Base-by-base conservation (phyloP, 306 rosid species). In the Potentilla sterilis region DNA sequence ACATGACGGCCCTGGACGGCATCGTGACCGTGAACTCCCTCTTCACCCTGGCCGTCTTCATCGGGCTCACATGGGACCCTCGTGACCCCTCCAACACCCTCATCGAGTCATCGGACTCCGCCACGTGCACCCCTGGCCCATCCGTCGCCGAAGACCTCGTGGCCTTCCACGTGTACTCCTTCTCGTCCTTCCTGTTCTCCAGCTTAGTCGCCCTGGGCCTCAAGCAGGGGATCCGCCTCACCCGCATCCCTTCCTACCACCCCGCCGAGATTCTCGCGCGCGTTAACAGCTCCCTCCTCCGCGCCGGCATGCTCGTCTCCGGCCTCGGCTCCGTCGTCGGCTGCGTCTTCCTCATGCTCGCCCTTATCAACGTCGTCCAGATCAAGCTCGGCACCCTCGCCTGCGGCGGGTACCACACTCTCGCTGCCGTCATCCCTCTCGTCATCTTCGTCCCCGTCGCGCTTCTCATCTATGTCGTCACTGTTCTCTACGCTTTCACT, bases 131-230 rank as follows among this genome's bases (percentile, higher is more conserved):
- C 5, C 87, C 97, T 15, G 78, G 85, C 38, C 66, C 89, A 51
- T 52, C 87, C 51, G 81, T 92, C 24, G 96, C 91, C 48, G 86
- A 90, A 67, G 88, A 92, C 64, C 90, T 95, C 38, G 84, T 95
- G 5, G 57, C 97, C 75, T 95, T 92, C 85, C 98, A 95, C 37
- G 97, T 92, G 52, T 95, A 87, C 93, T 90, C 98, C 49, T 95
- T 95, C 93, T 90, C 97, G 85, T 95, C 91, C 77, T 95, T 95
- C 86, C 97, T 95, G 86, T 92, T 95, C 91, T 95, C 97, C 67
- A 95, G 97, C 87, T 94, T 95, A 55, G 34, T 95, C 70, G 98
- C 98, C 18, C 76, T 92, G 37, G 95, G 87, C 0, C 92, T 95
- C 87, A 92, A 92, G 64, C 97, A 95, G 76, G 96, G 88, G 52